A percentile compares a stretch with the other conserved stretches of the same genome.
phyloP scores from a whole-genome alignment of 345 rosid species.

The Eutrema yunnanense region DNA sequence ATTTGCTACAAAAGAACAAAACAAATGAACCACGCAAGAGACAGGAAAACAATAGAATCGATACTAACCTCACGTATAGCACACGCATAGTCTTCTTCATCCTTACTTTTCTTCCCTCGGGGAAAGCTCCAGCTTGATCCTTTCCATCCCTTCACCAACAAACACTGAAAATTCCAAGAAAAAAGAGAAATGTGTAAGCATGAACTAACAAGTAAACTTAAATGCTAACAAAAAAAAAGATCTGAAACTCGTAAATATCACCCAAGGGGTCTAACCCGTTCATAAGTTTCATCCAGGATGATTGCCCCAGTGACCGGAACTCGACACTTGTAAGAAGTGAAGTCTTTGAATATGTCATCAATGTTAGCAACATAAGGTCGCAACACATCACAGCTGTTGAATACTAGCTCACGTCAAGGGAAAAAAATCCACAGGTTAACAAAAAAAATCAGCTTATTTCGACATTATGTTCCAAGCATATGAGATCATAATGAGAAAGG shows the following conservation, averaged over 20 bases:
- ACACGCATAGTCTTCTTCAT: constrained; percentile 97
- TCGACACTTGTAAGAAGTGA: constrained; percentile 92
- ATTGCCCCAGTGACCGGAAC: constrained; percentile 99
- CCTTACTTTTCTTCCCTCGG: constrained; percentile 98
- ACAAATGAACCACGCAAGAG: not conserved
- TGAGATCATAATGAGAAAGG: constrained; percentile 32
- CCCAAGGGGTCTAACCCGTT: constrained; percentile 58
- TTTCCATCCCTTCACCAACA: constrained; percentile 99
- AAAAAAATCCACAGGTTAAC: not conserved
- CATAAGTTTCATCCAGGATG: constrained; percentile 87
- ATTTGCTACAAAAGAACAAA: not conserved
- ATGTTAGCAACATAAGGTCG: constrained; percentile 89
- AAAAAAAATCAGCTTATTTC: not conserved
- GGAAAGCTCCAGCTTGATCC: constrained; percentile 99
- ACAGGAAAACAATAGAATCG: not conserved
- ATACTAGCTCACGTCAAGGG: constrained; percentile 61
- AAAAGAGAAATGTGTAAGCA: not conserved
- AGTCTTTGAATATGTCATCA: constrained; percentile 93
- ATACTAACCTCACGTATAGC: constrained; percentile 82
- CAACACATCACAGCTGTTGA: constrained; percentile 85
- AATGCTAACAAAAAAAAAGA: not conserved
- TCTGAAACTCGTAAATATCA: not conserved
- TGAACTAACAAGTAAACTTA: constrained; percentile 3
- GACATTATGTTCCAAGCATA: not conserved
- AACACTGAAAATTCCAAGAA: constrained; percentile 45